Evolutionary conservation across 2,329 filamentous ascomycete species (phyloP).

Genomic region (Periconia sp.): DNA sequence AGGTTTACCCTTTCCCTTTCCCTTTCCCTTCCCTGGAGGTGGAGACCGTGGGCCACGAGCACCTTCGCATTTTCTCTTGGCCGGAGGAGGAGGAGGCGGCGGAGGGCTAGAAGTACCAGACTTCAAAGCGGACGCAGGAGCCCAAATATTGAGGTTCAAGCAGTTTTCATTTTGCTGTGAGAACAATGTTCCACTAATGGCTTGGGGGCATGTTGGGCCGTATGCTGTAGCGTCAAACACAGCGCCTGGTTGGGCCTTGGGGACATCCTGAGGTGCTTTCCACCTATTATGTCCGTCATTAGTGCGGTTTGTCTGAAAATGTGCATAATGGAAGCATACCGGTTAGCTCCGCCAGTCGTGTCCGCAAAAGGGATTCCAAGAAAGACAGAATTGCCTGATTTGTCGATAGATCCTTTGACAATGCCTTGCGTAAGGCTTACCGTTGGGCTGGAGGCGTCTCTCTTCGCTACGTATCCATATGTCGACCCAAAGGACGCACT

Average conservation of each 20-base stretch:
- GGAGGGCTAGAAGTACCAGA: neutral
- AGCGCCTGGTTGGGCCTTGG: conserved; percentile 8
- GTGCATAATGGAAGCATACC: conserved; percentile 10
- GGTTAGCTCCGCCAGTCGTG: conserved; percentile 24
- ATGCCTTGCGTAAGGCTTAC: conserved; percentile 16
- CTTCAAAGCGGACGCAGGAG: conserved; percentile 7
- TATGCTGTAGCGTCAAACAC: conserved; percentile 22
- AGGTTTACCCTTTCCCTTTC: no score
- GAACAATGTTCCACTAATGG: conserved; percentile 21
- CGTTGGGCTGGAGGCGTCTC: conserved; percentile 9
- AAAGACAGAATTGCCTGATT: conserved; percentile 22
- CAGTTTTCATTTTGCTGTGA: conserved; percentile 38
- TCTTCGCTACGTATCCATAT: neutral
- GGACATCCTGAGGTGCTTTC: conserved; percentile 19
- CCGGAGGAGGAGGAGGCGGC: no score
- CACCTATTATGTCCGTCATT: conserved; percentile 10
- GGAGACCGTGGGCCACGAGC: no score
- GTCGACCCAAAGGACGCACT: neutral
- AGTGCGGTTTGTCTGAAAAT: neutral
- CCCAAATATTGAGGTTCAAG: conserved; percentile 41
- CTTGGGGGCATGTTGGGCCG: conserved; percentile 26
- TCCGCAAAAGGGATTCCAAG: conserved; percentile 27
- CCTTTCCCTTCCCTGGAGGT: no score
- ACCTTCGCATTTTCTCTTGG: no score
- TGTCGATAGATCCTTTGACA: conserved; percentile 21